phyloP scores from a whole-genome alignment of 768 basidiomycete species.

The Tricholoma bakamatsutake region DNA sequence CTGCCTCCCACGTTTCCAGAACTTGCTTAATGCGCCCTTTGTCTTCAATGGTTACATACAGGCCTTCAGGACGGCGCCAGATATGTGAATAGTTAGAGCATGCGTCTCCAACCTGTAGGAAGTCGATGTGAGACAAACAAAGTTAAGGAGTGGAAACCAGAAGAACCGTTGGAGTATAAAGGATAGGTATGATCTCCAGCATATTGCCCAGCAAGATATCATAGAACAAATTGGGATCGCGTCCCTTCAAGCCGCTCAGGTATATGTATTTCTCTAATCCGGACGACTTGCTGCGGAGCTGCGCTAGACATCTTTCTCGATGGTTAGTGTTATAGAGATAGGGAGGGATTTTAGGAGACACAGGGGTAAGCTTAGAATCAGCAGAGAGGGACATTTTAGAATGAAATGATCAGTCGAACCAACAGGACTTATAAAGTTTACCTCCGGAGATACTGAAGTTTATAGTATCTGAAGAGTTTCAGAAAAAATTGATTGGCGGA shows the following conservation, averaged over 20 bases:
- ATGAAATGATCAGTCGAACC: not conserved
- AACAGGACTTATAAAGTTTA: not conserved
- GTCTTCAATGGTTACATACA: slow-evolving; percentile 60
- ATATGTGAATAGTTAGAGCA: slow-evolving; percentile 69
- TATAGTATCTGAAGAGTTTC: too few species aligned
- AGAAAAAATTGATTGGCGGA: not conserved
- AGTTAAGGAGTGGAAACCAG: not conserved
- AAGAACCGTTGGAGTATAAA: slow-evolving; percentile 69
- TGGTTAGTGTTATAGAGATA: slow-evolving; percentile 46
- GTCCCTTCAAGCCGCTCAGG: slow-evolving; percentile 55
- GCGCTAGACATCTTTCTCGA: slow-evolving; percentile 47
- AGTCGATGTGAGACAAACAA: slow-evolving; percentile 10
- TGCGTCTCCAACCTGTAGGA: slow-evolving; percentile 57
- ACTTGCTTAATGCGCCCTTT: slow-evolving; percentile 58
- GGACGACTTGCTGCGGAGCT: slow-evolving; percentile 50
- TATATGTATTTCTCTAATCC: slow-evolving; percentile 69
- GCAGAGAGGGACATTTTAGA: not conserved
- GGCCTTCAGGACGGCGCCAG: slow-evolving; percentile 56
- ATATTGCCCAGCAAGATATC: slow-evolving; percentile 55
- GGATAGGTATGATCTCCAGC: slow-evolving; percentile 60
- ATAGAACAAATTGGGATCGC: slow-evolving; percentile 64
- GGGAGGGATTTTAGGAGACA: slow-evolving; percentile 35
- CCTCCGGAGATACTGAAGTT: not conserved
- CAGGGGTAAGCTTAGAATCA: not conserved
- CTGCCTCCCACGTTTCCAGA: slow-evolving; percentile 45